A percentile compares a stretch with the other conserved stretches of the same genome.
phyloP scores from a whole-genome alignment of 2,329 filamentous ascomycete species.

The Ceratocystis huliohia region DNA sequence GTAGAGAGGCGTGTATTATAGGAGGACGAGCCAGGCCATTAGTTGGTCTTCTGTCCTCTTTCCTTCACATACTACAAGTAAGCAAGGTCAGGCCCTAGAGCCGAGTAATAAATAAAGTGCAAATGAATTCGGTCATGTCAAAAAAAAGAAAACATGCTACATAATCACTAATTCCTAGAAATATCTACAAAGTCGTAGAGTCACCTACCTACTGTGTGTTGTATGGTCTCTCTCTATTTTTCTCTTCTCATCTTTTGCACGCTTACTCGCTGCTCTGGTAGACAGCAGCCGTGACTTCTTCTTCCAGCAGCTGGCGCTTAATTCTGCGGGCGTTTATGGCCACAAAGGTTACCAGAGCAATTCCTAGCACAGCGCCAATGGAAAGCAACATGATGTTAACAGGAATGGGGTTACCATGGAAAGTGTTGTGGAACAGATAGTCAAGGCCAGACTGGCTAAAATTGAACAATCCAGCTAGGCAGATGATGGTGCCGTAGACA shows the following conservation, averaged over 20 bases:
- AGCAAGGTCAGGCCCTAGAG: neutral
- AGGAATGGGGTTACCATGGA: slow-evolving; percentile 59
- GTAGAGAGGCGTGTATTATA: neutral
- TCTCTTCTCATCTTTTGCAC: neutral
- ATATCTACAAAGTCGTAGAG: neutral
- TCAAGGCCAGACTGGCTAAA: slow-evolving; percentile 74
- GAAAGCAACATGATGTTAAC: slow-evolving; percentile 59
- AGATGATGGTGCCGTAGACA: slow-evolving; percentile 87
- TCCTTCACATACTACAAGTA: neutral
- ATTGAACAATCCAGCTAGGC: slow-evolving; percentile 69
- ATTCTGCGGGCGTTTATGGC: slow-evolving; percentile 30
- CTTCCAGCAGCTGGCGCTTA: slow-evolving; percentile 25
- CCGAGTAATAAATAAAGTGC: neutral
- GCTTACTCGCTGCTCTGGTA: slow-evolving; percentile 11
- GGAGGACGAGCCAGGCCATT: too few relatives aligned
- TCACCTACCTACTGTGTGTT: neutral
- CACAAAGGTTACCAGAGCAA: slow-evolving; percentile 55
- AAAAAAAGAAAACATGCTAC: slow-evolving; percentile 1
- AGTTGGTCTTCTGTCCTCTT: too few relatives aligned
- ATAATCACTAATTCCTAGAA: neutral
- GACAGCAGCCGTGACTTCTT: slow-evolving; percentile 20
- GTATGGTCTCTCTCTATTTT: neutral
- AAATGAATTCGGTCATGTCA: neutral
- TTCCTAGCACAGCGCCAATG: slow-evolving; percentile 50
- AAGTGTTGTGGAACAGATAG: slow-evolving; percentile 60